Evolutionary conservation across 805 yeast species (phyloP), one percentile per base, ranked within the genome.

Genomic region (Vanderwaltozyma tropicalis): DNA sequence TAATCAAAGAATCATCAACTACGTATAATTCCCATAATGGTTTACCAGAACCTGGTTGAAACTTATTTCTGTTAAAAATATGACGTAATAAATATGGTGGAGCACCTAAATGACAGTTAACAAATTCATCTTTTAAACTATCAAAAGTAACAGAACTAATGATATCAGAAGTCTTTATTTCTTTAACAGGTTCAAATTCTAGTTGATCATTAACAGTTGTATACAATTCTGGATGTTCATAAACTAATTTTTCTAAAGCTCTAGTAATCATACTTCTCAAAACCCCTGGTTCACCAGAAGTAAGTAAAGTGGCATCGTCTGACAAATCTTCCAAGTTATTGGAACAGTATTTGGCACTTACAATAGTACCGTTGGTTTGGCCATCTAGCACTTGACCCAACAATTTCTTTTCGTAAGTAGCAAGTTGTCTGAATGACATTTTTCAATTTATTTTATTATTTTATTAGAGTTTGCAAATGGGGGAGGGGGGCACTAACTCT

Each of bases 21-120:
- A 55, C 33, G 35, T 41, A 53, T 17, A 57, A 22, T 18, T 41
- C 42, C 62, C 62, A 57, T 17, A 57, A 35, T 10, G 59, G 58
- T 28, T 39, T 34, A 3, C 41, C 36, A 6, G 41, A 40, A 9
- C 53, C 55, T 2, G 52, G 41, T 8, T 43, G 36, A 42, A 55
- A 56, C 7, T 35, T 41, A n/a, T 48, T 34, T 18, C 48, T 50
- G 32, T 53, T 49, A 27, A 55, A 54, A 10, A 54, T 51, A 26
- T 55, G 56, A 31, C 54, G 52, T 14, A 55, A 36, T 16, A 57
- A 30, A 31, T 55, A 54, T 21, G 59, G 53, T 9, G 62, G 62
- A 30, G 55, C 50, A n/a, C 61, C 59, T 17, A 39, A 44, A 20
- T 55, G 52, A 34, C 61, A 57, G 29, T 52, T 52, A 1, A 57